phyloP scores from a whole-genome alignment of 176 grass and related monocot genomes.

The Melocanna baccifera region DNA sequence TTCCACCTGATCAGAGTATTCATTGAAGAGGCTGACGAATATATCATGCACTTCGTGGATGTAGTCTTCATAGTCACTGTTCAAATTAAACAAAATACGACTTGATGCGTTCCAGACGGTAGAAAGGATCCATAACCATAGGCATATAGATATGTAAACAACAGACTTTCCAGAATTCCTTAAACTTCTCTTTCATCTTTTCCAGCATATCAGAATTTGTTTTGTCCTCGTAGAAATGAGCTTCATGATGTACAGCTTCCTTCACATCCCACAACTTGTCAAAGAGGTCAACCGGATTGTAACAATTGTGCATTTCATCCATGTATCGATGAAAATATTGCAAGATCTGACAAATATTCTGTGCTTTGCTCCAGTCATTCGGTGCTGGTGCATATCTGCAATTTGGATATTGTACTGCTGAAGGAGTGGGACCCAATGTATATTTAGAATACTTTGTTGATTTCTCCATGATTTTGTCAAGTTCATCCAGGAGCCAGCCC shows the following conservation, averaged over 20 bases:
- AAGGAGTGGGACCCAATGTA: background rate
- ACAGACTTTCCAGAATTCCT: conserved; percentile 18
- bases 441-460: background rate
- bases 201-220: background rate
- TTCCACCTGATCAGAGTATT: background rate
- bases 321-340: background rate
- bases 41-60: background rate
- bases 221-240: background rate
- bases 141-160: conserved; percentile 31
- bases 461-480: conserved; percentile 32
- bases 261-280: background rate
- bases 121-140: conserved; percentile 1
- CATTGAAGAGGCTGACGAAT: background rate
- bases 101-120: background rate
- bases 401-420: conserved; percentile 27
- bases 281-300: background rate
- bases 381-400: conserved; percentile 26
- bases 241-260: background rate
- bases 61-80: background rate
- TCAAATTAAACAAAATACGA: background rate
- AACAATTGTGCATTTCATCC: background rate
- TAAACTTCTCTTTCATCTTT: conserved; percentile 29
- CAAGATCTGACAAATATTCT: conserved; percentile 12
- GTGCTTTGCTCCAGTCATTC: background rate
- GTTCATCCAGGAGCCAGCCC: no score